phyloP scores from a whole-genome alignment of 768 basidiomycete species.

The Rhodosporidiobolus odoratus region DNA sequence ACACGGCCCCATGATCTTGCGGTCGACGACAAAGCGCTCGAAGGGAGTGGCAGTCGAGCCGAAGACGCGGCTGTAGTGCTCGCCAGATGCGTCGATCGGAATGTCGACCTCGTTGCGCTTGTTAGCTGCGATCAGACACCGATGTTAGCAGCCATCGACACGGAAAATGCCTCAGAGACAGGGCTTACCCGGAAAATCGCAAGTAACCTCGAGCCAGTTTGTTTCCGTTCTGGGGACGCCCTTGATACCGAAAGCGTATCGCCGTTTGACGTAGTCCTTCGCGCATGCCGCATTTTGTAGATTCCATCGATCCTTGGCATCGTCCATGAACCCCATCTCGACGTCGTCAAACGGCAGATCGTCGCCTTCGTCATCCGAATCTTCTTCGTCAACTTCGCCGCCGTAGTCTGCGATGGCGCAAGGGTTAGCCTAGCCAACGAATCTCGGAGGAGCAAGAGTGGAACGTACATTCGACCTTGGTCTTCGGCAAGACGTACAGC shows the following conservation, averaged over 20 bases:
- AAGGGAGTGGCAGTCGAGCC: conserved; percentile 90
- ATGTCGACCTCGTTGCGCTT: conserved; percentile 55
- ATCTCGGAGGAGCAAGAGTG: conserved; percentile 29
- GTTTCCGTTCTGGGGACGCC: conserved; percentile 70
- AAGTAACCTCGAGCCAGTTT: conserved; percentile 89
- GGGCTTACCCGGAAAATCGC: conserved; percentile 74
- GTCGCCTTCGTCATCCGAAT: conserved; percentile 50
- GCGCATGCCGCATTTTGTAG: conserved; percentile 89
- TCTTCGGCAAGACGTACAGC: conserved; percentile 77
- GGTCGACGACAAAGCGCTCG: conserved; percentile 84
- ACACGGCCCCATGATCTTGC: conserved; percentile 98
- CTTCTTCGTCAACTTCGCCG: conserved; percentile 26
- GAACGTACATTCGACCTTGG: conserved; percentile 41
- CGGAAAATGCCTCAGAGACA: background rate
- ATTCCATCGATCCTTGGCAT: conserved; percentile 61
- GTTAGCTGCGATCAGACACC: background rate
- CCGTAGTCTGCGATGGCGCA: conserved; percentile 7
- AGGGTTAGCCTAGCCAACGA: background rate
- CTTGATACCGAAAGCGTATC: conserved; percentile 83
- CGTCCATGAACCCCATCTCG: conserved; percentile 68
- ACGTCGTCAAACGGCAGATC: conserved; percentile 77
- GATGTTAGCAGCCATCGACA: background rate
- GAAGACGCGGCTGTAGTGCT: conserved; percentile 79
- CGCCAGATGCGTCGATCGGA: conserved; percentile 65
- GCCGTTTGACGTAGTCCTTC: conserved; percentile 63